phyloP scores from a whole-genome alignment of 2,329 filamentous ascomycete genomes.

The Ustilaginoidea virens region DNA sequence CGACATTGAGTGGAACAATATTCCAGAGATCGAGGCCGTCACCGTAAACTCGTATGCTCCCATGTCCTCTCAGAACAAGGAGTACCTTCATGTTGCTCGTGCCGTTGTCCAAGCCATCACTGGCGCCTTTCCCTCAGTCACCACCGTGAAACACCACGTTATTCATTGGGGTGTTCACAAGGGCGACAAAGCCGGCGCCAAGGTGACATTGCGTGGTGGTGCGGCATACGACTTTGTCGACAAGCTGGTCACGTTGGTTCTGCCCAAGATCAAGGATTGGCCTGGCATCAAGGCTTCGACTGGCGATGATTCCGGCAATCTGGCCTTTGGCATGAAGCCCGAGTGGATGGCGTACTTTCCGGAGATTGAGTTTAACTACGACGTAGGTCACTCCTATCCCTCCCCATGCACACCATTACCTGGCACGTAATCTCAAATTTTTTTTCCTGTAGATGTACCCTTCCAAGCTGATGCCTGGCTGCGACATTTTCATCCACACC shows the following conservation, averaged over 20 bases:
- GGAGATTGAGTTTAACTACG: conserved; percentile 88
- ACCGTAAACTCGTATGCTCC: conserved; percentile 67
- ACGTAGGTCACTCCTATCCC: conserved; percentile 44
- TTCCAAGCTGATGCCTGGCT: conserved; percentile 65
- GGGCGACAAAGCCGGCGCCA: conserved; percentile 59
- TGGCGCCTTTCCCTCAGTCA: conserved; percentile 56
- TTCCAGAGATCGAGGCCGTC: conserved; percentile 68
- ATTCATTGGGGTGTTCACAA: conserved; percentile 59
- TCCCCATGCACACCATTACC: background rate
- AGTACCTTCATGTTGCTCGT: conserved; percentile 66
- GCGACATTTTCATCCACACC: conserved; percentile 71
- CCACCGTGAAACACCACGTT: conserved; percentile 54
- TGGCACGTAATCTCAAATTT: too few species aligned
- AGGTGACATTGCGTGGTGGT: conserved; percentile 62
- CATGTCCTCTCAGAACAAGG: conserved; percentile 52
- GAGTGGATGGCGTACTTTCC: conserved; percentile 75
- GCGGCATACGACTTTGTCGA: conserved; percentile 81
- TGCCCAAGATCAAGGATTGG: conserved; percentile 96
- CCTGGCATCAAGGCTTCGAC: conserved; percentile 48
- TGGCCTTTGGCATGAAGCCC: conserved; percentile 64
- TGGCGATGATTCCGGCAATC: conserved; percentile 79
- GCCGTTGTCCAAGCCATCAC: conserved; percentile 78
- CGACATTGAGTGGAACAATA: conserved; percentile 64
- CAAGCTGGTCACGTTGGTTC: conserved; percentile 76
- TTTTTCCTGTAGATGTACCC: conserved; percentile 35